Evolutionary conservation across 805 yeast species (phyloP).

Genomic region (Saturnispora hagleri): DNA sequence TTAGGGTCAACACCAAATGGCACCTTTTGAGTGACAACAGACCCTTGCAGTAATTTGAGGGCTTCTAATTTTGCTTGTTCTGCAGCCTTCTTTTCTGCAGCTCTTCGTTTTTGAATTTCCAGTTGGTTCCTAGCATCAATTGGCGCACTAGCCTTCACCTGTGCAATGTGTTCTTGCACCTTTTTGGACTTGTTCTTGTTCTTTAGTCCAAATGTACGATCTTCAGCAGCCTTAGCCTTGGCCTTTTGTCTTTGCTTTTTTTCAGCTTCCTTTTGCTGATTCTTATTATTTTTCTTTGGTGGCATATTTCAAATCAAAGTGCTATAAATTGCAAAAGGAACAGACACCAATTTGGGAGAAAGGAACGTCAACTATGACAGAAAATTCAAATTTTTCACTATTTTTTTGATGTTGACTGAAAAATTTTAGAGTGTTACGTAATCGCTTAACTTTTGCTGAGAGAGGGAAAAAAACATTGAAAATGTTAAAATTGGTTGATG

Average conservation of each 20-base stretch:
- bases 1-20: conserved; percentile 98
- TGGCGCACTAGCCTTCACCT: conserved; percentile 56
- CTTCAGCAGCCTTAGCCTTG: conserved; percentile 55
- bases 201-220: conserved; percentile 92
- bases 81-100: conserved; percentile 83
- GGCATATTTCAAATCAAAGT: conserved; percentile 9
- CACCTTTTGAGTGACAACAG: conserved; percentile 68
- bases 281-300: conserved; percentile 53
- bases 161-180: conserved; percentile 66
- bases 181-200: conserved; percentile 91
- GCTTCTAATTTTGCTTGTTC: conserved; percentile 88
- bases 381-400: neutral
- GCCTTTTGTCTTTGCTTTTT: conserved; percentile 56
- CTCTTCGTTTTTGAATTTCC: conserved; percentile 52
- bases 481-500: neutral
- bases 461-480: neutral
- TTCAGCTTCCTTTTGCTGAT: conserved; percentile 40
- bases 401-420: neutral
- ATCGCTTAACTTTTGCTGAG: neutral
- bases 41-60: conserved; percentile 58
- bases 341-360: neutral
- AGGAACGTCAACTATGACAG: neutral
- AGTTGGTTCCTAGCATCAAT: conserved; percentile 34
- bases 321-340: neutral
- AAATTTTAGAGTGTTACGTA: neutral